These are phyloP conservation scores for Remersonia thermophila DNA, from an alignment of 2,329 filamentous ascomycete genomes.

Conservation along the genomic window DNA sequence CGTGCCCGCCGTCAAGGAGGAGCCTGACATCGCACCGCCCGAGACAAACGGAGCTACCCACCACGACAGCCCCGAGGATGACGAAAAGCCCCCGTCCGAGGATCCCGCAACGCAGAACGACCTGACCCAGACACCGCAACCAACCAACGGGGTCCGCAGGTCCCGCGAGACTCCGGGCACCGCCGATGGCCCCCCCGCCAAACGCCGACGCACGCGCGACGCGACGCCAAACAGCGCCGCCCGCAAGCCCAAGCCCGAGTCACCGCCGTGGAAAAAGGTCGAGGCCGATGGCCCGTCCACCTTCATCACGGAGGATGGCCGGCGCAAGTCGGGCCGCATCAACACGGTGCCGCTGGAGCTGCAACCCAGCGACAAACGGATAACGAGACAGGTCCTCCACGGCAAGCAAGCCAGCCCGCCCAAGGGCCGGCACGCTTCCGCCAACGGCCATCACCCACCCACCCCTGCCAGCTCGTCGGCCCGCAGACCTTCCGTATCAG, in stretches of 20 bases:
- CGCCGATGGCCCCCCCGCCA: constrained; percentile 41
- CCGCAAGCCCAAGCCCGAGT: constrained; percentile 42
- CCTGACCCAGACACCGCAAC: constrained; percentile 1
- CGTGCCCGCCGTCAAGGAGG: no score
- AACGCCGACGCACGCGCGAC: constrained; percentile 51
- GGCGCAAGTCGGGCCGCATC: constrained; percentile 53
- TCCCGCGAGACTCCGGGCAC: constrained; percentile 13
- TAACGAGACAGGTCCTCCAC: constrained; percentile 35
- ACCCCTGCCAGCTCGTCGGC: constrained; percentile 15
- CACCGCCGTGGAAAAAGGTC: constrained; percentile 88
- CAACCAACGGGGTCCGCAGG: constrained; percentile 7
- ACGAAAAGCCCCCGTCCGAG: neutral
- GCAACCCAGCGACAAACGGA: constrained; percentile 38
- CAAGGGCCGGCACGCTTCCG: constrained; percentile 19
- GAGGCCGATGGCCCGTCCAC: constrained; percentile 78
- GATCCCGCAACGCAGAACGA: neutral
- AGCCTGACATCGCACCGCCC: no score
- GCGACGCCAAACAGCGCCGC: constrained; percentile 23
- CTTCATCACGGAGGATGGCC: constrained; percentile 64
- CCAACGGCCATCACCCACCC: constrained; percentile 18
- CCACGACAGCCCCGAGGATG: neutral
- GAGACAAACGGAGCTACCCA: constrained; percentile 2
- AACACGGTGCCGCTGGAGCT: constrained; percentile 44
- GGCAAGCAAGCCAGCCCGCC: constrained; percentile 24
- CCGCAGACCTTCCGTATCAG: constrained; percentile 20